phyloP scores from a whole-genome alignment of 2,329 filamentous ascomycete genomes.

The Chrysoporthe austroafricana region DNA sequence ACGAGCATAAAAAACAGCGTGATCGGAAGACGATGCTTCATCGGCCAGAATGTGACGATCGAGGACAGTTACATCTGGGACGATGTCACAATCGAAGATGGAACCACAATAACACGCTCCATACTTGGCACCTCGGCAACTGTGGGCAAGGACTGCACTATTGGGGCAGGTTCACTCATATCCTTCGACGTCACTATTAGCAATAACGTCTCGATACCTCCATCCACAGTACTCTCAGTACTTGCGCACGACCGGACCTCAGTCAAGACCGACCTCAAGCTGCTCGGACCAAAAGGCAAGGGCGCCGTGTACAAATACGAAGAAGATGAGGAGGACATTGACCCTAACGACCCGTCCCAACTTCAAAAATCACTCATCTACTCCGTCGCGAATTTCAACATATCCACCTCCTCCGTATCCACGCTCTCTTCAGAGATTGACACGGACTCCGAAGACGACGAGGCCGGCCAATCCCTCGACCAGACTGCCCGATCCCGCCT shows the following conservation, averaged over 20 bases:
- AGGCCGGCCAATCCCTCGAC: conserved; percentile 34
- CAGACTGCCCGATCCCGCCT: conserved; percentile 58
- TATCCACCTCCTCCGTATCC: conserved; percentile 60
- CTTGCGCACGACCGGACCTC: conserved; percentile 43
- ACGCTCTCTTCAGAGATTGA: conserved; percentile 68
- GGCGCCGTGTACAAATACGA: conserved; percentile 53
- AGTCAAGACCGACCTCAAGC: conserved; percentile 45
- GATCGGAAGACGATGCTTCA: conserved; percentile 82
- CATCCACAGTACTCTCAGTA: conserved; percentile 43
- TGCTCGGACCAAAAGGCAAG: conserved; percentile 56
- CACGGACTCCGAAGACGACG: conserved; percentile 63
- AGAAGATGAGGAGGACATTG: conserved; percentile 50
- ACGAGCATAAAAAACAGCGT: conserved; percentile 74
- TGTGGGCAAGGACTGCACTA: conserved; percentile 70
- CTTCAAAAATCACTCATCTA: conserved; percentile 62
- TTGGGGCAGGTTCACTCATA: conserved; percentile 76
- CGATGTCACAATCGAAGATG: conserved; percentile 75
- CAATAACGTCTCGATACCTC: conserved; percentile 56
- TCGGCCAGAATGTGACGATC: conserved; percentile 82
- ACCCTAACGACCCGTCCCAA: conserved; percentile 48
- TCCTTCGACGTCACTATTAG: conserved; percentile 77
- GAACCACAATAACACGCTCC: conserved; percentile 69
- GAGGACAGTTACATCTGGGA: conserved; percentile 89
- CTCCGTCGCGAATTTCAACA: conserved; percentile 54
- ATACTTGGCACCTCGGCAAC: conserved; percentile 75